These are phyloP conservation scores for Aspergillus brunneoviolaceus DNA, from an alignment of 2,329 filamentous ascomycete genomes.

Conservation along the genomic window DNA sequence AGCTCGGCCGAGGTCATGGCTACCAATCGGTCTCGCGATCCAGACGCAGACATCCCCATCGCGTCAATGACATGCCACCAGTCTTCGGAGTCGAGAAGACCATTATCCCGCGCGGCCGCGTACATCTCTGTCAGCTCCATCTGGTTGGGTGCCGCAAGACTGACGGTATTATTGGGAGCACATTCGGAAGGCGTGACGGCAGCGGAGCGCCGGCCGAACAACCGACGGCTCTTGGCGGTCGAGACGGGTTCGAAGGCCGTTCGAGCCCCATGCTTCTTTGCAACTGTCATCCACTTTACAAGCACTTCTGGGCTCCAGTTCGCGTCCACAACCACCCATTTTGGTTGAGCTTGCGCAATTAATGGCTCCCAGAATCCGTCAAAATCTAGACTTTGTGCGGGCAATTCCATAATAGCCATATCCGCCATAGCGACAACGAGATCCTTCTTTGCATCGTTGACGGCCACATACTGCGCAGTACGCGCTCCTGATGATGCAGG, in stretches of 20 bases:
- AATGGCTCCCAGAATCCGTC: conserved; percentile 61
- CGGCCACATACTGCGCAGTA: conserved; percentile 87
- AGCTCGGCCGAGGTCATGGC: conserved; percentile 65
- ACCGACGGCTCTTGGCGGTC: conserved; percentile 68
- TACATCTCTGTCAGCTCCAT: conserved; percentile 82
- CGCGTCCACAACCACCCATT: conserved; percentile 79
- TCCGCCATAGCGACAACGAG: conserved; percentile 93
- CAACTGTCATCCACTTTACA: conserved; percentile 65
- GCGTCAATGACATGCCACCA: conserved; percentile 83
- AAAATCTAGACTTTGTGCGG: conserved; percentile 42
- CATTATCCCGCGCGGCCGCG: conserved; percentile 62
- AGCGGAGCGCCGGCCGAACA: conserved; percentile 54
- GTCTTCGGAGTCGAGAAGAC: conserved; percentile 64
- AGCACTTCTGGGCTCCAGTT: conserved; percentile 76
- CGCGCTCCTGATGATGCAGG: conserved; percentile 55
- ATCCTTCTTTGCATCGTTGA: conserved; percentile 81
- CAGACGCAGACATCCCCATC: conserved; percentile 66
- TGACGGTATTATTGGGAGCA: conserved; percentile 65
- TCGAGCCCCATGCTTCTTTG: conserved; percentile 55
- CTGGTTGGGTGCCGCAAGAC: conserved; percentile 78
- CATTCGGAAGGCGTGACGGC: conserved; percentile 35
- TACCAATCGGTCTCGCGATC: conserved; percentile 70
- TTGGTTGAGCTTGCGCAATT: conserved; percentile 59
- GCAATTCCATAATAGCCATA: conserved; percentile 73
- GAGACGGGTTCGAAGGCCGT: conserved; percentile 90